Conservation (phyloP, 257 asterid species). For the Anisodus acutangulus region DNA sequence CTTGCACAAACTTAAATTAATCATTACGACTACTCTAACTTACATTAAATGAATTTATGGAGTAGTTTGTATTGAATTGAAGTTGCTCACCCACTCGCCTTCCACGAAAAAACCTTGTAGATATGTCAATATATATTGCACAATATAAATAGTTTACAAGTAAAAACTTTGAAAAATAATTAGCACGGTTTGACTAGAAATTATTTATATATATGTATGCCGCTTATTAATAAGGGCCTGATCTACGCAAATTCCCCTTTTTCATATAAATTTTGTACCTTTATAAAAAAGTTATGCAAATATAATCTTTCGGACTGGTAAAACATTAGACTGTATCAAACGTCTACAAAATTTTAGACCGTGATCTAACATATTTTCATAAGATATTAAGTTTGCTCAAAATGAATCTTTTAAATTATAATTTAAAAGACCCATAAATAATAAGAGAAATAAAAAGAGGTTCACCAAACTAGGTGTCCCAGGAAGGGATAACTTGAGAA, state of each 20-base stretch:
- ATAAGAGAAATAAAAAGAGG: too few species aligned
- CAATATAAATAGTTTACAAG: background rate
- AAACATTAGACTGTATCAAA: background rate
- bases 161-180: background rate
- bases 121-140: background rate
- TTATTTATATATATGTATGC: background rate
- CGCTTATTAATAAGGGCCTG: background rate
- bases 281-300: background rate
- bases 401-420: background rate
- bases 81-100: constrained; percentile 22
- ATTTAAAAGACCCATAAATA: background rate
- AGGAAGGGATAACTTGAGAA: too few species aligned
- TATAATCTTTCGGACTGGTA: background rate
- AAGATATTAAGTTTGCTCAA: background rate
- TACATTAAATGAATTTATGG: constrained; percentile 24
- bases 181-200: background rate
- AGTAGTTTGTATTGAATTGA: background rate
- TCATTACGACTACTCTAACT: constrained; percentile 33
- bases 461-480: too few species aligned
- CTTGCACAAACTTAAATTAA: constrained; percentile 42
- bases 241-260: background rate
- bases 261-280: background rate
- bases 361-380: background rate
- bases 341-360: too few species aligned
- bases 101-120: background rate